Percentiles rank a stretch among this genome's conserved stretches.
These are phyloP conservation scores for Fistulifera pelliculosa DNA, from an alignment of 108 stramenopile species.

Conservation along the genomic window DNA sequence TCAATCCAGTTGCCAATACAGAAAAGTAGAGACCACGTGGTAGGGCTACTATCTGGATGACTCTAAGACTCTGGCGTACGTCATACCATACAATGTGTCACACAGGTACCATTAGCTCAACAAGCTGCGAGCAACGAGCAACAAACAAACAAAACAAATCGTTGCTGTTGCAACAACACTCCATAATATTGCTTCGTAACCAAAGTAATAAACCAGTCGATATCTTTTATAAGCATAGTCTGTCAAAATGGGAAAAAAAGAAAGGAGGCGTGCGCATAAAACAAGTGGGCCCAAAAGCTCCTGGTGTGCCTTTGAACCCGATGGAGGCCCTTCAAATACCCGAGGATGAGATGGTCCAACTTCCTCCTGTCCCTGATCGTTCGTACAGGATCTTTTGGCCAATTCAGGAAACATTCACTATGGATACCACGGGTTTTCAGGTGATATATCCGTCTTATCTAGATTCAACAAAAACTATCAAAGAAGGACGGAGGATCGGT, in stretches of 20 bases:
- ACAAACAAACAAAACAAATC: too few species aligned
- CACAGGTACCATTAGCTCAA: too few species aligned
- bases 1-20: too few species aligned
- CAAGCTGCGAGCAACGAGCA: too few species aligned
- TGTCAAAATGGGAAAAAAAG: conserved; percentile 55
- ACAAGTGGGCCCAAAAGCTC: conserved; percentile 54
- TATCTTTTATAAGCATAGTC: too few species aligned
- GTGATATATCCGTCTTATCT: conserved; percentile 73
- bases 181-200: too few species aligned
- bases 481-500: conserved; percentile 58
- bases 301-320: conserved; percentile 37
- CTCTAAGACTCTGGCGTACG: too few species aligned
- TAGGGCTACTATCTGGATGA: too few species aligned
- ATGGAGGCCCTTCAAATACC: conserved; percentile 55
- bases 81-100: too few species aligned
- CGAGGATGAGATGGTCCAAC: conserved; percentile 57
- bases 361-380: conserved; percentile 58
- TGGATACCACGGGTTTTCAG: conserved; percentile 46
- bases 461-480: conserved; percentile 67
- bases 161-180: too few species aligned
- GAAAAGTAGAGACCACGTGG: too few species aligned
- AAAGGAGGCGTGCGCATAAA: conserved; percentile 57
- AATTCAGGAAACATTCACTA: conserved; percentile 59
- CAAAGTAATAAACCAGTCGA: too few species aligned
- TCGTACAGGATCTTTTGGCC: conserved; percentile 69